Evolutionary conservation across 352 stramenopile species (phyloP), one percentile per base, ranked within the genome.

Genomic region (Phytophthora meadii): DNA sequence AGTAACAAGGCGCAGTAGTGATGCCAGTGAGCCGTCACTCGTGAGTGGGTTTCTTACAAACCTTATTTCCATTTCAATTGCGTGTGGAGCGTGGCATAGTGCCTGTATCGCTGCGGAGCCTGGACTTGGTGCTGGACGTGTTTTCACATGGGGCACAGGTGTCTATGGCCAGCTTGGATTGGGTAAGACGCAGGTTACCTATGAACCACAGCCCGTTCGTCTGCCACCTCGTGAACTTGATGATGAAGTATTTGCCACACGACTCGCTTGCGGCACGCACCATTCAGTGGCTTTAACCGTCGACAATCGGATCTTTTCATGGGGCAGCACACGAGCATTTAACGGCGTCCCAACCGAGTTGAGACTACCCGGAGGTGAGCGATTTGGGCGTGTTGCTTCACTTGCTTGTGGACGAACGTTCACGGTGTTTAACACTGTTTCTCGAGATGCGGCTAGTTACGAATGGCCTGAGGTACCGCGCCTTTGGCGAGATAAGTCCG

Each of bases 81-180:
- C 81, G 1, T 94, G 86, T 66, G 82, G 86, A 10, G 72, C 82
- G 5, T 94, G 86, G 86, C 86, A 94, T 49, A 91, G 74, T 49
- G 79, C 77, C 3, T 92, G 84, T 42, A 79, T 94, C 34, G 80
- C 81, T 9, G 44, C 53, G 0, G 61, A 73, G 17, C 47, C 61
- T 30, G 44, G 46, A 5, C 55, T 28, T 34, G 40, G 47, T 0
- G 53, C 42, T 36, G 81, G 81, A 5, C 68, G 74, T 14, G 74
- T 92, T 10, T 92, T 82, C 51, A 90, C 76, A 5, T 94, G 84
- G 86, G 86, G 86, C 0, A 92, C 84, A 15, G 84, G 86, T 3
- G 73, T 92, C 5, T 94, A 89, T 52, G 84, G 86, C 1, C 86
- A 93, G 54, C 74, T 93, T 28, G 85, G 82, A 4, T 41, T 62